A percentile compares a stretch with the other conserved stretches of the same genome.
Evolutionary conservation across 202 grass and related monocot species (phyloP).

Genomic region (Setaria viridis): DNA sequence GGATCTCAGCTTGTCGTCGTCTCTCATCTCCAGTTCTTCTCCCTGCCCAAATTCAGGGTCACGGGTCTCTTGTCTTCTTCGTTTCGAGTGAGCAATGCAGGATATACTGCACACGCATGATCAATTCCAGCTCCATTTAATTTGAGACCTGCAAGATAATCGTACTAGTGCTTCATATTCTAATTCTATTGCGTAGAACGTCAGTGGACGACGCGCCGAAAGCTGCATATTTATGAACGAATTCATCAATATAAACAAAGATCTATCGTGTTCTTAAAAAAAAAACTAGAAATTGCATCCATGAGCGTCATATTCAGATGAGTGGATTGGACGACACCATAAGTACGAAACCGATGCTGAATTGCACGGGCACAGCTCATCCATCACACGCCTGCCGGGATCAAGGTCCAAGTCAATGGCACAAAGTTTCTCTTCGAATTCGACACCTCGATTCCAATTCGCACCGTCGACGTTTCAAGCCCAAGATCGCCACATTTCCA

Average conservation of each 20-base stretch:
- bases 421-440: neutral
- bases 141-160: neutral
- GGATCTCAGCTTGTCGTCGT: neutral
- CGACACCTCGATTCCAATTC: neutral
- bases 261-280: neutral
- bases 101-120: no score
- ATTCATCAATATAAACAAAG: neutral
- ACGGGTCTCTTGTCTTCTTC: constrained; percentile 28
- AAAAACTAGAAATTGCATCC: neutral
- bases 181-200: neutral
- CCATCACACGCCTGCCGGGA: neutral
- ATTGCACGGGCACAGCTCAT: neutral
- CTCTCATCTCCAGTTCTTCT: neutral
- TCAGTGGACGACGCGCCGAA: neutral
- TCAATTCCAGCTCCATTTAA: neutral
- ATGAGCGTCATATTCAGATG: neutral
- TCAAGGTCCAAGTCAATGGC: neutral
- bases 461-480: neutral
- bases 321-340: neutral
- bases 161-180: neutral
- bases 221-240: neutral
- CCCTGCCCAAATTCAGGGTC: neutral
- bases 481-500: neutral
- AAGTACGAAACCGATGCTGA: neutral
- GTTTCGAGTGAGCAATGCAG: neutral